A percentile compares a stretch with the other conserved stretches of the same genome.
Conservation (phyloP, 345 rosid genomes). For the Eutrema heterophyllum region DNA sequence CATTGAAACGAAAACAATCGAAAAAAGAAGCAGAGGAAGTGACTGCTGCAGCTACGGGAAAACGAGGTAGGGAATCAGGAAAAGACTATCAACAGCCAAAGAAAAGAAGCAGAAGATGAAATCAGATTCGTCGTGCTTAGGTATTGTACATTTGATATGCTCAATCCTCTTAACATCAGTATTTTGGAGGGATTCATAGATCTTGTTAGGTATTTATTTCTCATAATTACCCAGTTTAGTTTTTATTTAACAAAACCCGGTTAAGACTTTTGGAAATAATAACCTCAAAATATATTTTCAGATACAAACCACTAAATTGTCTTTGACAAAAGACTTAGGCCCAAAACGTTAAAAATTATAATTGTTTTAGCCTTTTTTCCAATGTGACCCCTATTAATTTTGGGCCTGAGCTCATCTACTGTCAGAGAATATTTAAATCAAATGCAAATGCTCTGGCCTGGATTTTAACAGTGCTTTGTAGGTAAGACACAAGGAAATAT, state of each 20-base stretch:
- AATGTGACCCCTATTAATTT: not conserved
- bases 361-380: not conserved
- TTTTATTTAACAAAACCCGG: not conserved
- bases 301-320: not conserved
- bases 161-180: not conserved
- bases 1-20: constrained; percentile 38
- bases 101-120: constrained; percentile 34
- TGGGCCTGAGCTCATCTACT: not conserved
- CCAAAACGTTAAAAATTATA: not conserved
- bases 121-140: not conserved
- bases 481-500: not conserved
- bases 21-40: constrained; percentile 34
- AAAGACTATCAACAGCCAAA: constrained; percentile 32
- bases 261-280: not conserved
- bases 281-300: not conserved
- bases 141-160: constrained; percentile 22
- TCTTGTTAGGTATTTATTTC: not conserved
- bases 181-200: constrained; percentile 8
- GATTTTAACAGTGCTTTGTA: not conserved
- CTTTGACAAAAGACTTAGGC: not conserved
- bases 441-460: not conserved
- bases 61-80: constrained; percentile 46
- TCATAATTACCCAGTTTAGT: constrained; percentile 6
- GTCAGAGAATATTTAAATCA: not conserved
- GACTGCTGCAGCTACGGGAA: constrained; percentile 22